These are phyloP conservation scores for Xylariaceae sp. DNA, from an alignment of 2,329 filamentous ascomycete species.

Conservation along the genomic window DNA sequence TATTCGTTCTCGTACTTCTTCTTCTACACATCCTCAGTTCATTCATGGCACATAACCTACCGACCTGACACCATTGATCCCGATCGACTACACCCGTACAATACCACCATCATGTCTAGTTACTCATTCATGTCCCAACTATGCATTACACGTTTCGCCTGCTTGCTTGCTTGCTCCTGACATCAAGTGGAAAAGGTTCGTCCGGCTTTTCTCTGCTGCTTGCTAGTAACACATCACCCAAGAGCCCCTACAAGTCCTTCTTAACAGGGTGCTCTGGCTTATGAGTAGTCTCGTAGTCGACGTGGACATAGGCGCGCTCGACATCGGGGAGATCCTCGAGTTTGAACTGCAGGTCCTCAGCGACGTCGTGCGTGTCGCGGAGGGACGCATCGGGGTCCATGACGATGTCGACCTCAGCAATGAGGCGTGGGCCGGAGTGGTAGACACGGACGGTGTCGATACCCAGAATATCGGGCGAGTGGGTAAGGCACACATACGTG, in stretches of 20 bases:
- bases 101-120: too few relatives aligned
- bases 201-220: too few relatives aligned
- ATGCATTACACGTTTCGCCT: too few relatives aligned
- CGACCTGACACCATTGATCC: background rate
- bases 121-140: too few relatives aligned
- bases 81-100: too few relatives aligned
- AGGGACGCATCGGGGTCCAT: slow-evolving; percentile 75
- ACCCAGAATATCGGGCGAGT: slow-evolving; percentile 71
- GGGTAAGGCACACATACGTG: slow-evolving; percentile 93
- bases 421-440: slow-evolving; percentile 79
- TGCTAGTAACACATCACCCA: too few relatives aligned
- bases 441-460: slow-evolving; percentile 96
- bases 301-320: slow-evolving; percentile 92
- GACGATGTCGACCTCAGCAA: slow-evolving; percentile 94
- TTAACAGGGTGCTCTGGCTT: slow-evolving; percentile 74
- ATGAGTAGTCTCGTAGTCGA: slow-evolving; percentile 94
- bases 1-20: background rate
- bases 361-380: slow-evolving; percentile 80
- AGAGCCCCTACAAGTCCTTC: slow-evolving; percentile 48
- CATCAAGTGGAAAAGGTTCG: background rate
- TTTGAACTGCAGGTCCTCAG: slow-evolving; percentile 90
- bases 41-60: background rate
- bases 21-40: background rate
- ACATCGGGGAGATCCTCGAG: slow-evolving; percentile 87
- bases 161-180: background rate